A percentile compares a stretch with the other conserved stretches of the same genome.
These are phyloP conservation scores for Leishmania guyanensis DNA, from an alignment of 208 protist genomes.

Conservation along the genomic window DNA sequence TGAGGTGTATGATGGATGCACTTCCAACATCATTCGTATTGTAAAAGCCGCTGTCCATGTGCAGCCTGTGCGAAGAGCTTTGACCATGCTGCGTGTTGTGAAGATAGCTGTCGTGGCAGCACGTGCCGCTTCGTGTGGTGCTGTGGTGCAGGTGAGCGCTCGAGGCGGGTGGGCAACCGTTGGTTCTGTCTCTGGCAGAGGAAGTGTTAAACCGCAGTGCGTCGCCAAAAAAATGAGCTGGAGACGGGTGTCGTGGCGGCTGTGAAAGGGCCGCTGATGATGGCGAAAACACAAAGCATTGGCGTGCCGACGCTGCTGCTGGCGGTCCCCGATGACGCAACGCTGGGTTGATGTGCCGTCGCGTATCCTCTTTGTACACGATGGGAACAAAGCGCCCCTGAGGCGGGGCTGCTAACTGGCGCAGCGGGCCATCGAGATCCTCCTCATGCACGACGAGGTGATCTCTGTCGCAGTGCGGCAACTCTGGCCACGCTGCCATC, in stretches of 20 bases:
- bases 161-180: background rate
- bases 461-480: constrained; percentile 5
- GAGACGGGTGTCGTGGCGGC: constrained; percentile 1
- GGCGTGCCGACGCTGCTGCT: background rate
- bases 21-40: background rate
- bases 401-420: constrained; percentile 22
- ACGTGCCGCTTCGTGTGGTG: background rate
- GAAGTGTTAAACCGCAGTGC: background rate
- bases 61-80: background rate
- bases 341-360: background rate
- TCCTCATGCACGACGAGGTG: constrained; percentile 30
- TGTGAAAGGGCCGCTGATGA: constrained; percentile 1
- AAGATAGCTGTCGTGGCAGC: background rate
- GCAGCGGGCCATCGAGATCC: constrained; percentile 23
- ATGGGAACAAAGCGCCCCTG: constrained; percentile 24
- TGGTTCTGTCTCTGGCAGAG: background rate
- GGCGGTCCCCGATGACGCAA: background rate
- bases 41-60: background rate
- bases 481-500: constrained; percentile 21
- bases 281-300: background rate
- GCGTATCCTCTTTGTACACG: constrained; percentile 16
- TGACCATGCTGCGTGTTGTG: background rate
- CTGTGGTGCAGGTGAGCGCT: background rate
- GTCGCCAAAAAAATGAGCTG: background rate
- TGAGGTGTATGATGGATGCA: background rate